phyloP scores from a whole-genome alignment of 2,329 filamentous ascomycete genomes.

The Monosporascus sp. region DNA sequence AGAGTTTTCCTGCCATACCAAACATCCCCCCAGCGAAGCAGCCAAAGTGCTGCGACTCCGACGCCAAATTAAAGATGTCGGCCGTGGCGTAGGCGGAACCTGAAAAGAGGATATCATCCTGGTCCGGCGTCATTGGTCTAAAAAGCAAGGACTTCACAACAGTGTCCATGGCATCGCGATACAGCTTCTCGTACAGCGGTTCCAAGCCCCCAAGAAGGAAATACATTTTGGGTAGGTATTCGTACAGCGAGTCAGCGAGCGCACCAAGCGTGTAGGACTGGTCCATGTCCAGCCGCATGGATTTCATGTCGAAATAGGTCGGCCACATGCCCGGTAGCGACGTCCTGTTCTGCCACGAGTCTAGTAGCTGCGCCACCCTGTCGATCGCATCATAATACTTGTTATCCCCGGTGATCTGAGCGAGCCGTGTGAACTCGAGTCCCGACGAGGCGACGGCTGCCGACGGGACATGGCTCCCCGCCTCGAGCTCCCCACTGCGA shows the following conservation, averaged over 20 bases:
- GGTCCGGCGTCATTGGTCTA: conserved; percentile 58
- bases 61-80: conserved; percentile 19
- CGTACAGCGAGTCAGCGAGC: conserved; percentile 50
- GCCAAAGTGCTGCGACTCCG: conserved; percentile 36
- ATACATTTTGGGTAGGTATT: conserved; percentile 58
- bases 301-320: conserved; percentile 53
- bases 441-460: conserved; percentile 52
- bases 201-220: conserved; percentile 60
- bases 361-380: conserved; percentile 65
- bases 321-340: conserved; percentile 75
- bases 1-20: conserved; percentile 38
- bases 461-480: conserved; percentile 30
- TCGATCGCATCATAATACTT: conserved; percentile 74
- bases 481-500: conserved; percentile 26
- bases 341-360: conserved; percentile 61
- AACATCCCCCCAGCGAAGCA: conserved; percentile 47
- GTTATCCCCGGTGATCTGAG: conserved; percentile 61
- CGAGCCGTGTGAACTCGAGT: conserved; percentile 65
- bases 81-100: conserved; percentile 31
- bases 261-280: conserved; percentile 47
- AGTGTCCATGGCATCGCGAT: conserved; percentile 53
- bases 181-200: conserved; percentile 58
- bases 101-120: conserved; percentile 58
- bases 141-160: conserved; percentile 61
- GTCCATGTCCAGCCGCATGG: conserved; percentile 35